Conservation (phyloP, 306 rosid species). For the Potentilla sterilis region DNA sequence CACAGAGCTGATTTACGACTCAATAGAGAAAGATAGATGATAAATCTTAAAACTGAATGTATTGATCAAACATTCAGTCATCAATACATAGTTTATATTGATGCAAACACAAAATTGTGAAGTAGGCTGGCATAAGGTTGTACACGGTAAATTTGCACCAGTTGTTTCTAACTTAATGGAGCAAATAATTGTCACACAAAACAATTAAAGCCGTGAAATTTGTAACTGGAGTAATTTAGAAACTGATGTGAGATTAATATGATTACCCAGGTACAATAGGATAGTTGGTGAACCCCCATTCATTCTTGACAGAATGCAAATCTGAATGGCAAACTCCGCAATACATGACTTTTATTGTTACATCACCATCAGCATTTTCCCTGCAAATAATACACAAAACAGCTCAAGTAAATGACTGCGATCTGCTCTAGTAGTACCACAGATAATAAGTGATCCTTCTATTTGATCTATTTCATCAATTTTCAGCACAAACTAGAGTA, state of each 20-base stretch:
- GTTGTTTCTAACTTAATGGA: not conserved
- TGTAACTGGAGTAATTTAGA: not conserved
- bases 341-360: slow-evolving; percentile 58
- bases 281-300: slow-evolving; percentile 75
- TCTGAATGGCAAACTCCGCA: slow-evolving; percentile 97
- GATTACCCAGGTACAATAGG: slow-evolving; percentile 92
- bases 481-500: not conserved
- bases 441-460: not conserved
- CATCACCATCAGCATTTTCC: slow-evolving; percentile 74
- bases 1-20: not conserved
- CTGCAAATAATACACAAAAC: slow-evolving; percentile 33
- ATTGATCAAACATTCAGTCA: not conserved
- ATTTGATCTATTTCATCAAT: not conserved
- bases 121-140: not conserved
- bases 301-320: slow-evolving; percentile 66
- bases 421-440: not conserved
- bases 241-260: not conserved
- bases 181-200: not conserved
- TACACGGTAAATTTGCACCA: not conserved
- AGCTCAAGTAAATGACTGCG: not conserved
- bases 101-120: not conserved
- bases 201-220: not conserved
- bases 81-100: not conserved
- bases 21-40: not conserved
- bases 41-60: not conserved